A percentile compares a stretch with the other conserved stretches of the same genome.
phyloP scores from a whole-genome alignment of 345 rosid genomes.

The Pistacia vera region DNA sequence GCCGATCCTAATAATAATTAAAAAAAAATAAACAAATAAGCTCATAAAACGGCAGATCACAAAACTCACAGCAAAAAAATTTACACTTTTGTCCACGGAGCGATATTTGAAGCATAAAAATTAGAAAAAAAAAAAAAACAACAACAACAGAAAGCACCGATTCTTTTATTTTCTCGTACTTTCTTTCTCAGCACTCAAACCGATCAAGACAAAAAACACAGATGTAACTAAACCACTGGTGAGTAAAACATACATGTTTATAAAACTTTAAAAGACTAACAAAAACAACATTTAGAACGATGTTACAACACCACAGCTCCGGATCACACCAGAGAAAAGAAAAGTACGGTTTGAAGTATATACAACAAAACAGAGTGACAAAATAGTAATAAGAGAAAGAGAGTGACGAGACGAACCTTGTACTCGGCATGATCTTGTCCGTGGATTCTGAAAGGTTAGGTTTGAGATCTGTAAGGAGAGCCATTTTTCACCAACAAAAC shows the following conservation, averaged over 20 bases:
- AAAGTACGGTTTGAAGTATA: not conserved
- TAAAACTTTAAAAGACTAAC: not conserved
- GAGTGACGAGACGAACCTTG: conserved; percentile 50
- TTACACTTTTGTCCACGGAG: too few relatives aligned
- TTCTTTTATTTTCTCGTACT: not conserved
- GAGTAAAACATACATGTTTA: not conserved
- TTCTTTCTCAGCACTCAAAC: conserved; percentile 10
- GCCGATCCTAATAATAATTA: conserved; percentile 59
- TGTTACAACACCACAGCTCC: not conserved
- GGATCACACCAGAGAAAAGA: not conserved
- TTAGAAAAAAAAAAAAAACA: too few relatives aligned
- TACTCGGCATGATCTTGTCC: conserved; percentile 87
- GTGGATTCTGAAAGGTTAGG: conserved; percentile 74
- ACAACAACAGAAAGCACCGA: not conserved
- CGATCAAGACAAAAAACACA: not conserved
- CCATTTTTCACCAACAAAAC: conserved; percentile 32
- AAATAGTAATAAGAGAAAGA: not conserved
- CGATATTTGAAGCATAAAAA: too few relatives aligned
- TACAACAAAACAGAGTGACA: not conserved
- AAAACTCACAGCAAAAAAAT: not conserved
- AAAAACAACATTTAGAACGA: not conserved
- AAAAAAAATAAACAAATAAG: not conserved
- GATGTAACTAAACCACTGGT: not conserved
- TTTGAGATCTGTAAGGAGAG: conserved; percentile 80
- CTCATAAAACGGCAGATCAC: not conserved